Percentiles rank a stretch among this genome's conserved stretches.
Evolutionary conservation across 441 rosid genomes (phyloP).

Genomic region (Euphorbia corollata): DNA sequence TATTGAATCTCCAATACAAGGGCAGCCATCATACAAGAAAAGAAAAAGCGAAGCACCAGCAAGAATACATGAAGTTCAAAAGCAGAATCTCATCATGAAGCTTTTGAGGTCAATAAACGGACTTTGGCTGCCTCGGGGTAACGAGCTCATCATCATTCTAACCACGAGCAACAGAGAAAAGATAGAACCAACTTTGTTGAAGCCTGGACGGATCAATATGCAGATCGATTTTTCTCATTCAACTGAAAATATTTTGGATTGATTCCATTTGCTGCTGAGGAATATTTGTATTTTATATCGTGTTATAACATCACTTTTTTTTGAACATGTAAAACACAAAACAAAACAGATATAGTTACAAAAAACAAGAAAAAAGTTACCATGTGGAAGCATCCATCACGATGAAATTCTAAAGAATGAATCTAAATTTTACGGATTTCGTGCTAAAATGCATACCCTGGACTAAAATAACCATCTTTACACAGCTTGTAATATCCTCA

Average conservation of each 20-base stretch:
- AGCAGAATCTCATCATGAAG: slow-evolving; percentile 1
- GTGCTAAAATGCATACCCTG: too few species aligned
- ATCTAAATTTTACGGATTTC: too few species aligned
- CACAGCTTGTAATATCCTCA: too few species aligned
- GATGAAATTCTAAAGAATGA: too few species aligned
- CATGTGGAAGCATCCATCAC: too few species aligned
- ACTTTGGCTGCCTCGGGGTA: slow-evolving; percentile 15
- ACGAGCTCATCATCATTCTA: slow-evolving; percentile 6
- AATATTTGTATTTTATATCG: too few species aligned
- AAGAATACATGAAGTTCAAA: neutral
- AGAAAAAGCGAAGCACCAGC: too few species aligned
- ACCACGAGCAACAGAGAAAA: neutral
- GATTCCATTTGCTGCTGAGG: neutral
- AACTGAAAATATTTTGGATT: neutral
- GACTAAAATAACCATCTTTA: too few species aligned
- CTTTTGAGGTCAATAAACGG: slow-evolving; percentile 7
- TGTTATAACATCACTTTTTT: too few species aligned
- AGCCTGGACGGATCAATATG: neutral
- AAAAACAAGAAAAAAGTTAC: too few species aligned
- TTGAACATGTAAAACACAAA: too few species aligned
- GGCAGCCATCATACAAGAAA: neutral
- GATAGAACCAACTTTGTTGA: neutral
- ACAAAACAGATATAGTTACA: too few species aligned
- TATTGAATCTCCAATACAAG: slow-evolving; percentile 1
- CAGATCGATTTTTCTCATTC: neutral